Percentiles rank a stretch among this genome's conserved stretches.
These are phyloP conservation scores for Ophiostoma sp. DNA, from an alignment of 2,329 filamentous ascomycete genomes.

Conservation along the genomic window DNA sequence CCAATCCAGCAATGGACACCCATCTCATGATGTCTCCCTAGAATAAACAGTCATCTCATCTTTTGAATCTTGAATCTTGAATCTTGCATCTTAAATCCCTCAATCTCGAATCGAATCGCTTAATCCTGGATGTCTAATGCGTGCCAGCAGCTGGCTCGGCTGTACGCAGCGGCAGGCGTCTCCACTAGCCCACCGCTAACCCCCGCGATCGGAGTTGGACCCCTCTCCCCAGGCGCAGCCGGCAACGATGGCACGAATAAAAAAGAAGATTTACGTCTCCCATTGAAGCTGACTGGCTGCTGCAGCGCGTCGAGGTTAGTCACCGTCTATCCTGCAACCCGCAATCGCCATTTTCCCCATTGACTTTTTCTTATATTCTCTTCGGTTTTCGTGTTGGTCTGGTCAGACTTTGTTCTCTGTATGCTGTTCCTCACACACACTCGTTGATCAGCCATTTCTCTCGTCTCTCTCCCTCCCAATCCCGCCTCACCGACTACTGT, in stretches of 20 bases:
- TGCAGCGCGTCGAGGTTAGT: neutral
- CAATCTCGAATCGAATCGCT: too few relatives aligned
- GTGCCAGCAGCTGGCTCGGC: neutral
- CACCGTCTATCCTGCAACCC: neutral
- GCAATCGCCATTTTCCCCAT: neutral
- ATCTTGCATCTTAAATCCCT: neutral
- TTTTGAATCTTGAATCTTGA: neutral
- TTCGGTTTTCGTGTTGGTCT: neutral
- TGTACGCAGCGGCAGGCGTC: neutral
- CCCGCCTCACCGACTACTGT: too few relatives aligned
- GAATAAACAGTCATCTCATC: neutral
- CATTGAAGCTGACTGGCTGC: too few relatives aligned
- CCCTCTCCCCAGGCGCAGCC: neutral
- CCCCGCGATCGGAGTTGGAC: slow-evolving; percentile 8
- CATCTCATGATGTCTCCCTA: neutral
- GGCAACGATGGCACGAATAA: too few relatives aligned
- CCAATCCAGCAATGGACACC: slow-evolving; percentile 12
- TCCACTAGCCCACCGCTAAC: neutral
- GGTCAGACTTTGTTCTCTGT: neutral
- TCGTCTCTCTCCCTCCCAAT: too few relatives aligned
- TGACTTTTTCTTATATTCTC: neutral
- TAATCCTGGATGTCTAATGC: too few relatives aligned
- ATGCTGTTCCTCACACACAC: neutral
- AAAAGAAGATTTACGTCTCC: too few relatives aligned
- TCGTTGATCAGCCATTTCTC: too few relatives aligned